phyloP scores from a whole-genome alignment of 345 rosid genomes.

The Eucalyptus melliodora region DNA sequence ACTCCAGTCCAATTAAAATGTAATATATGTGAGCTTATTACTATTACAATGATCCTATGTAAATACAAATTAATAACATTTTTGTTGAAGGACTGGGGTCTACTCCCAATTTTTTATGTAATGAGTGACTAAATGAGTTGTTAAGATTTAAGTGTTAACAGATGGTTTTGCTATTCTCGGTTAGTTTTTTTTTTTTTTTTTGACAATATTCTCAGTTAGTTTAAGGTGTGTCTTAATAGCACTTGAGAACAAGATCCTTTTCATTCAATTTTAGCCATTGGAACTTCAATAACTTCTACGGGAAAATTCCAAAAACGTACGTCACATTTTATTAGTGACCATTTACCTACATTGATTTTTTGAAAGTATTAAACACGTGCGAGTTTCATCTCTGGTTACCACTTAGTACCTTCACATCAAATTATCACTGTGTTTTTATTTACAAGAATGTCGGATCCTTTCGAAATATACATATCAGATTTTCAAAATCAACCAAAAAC shows the following conservation, averaged over 20 bases:
- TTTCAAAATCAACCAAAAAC: background rate
- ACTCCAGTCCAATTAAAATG: background rate
- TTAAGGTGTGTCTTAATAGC: background rate
- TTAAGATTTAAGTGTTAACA: background rate
- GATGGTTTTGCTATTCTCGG: background rate
- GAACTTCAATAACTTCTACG: background rate
- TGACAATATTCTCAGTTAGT: background rate
- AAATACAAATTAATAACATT: background rate
- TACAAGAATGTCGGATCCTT: background rate
- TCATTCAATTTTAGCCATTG: background rate
- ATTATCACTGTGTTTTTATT: background rate
- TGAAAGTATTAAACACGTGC: background rate
- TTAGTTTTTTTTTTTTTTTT: no score
- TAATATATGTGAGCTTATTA: background rate
- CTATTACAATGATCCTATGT: background rate
- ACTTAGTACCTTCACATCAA: background rate
- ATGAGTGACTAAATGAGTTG: background rate
- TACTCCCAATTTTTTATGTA: background rate
- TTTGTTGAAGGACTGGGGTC: background rate
- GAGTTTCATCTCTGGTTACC: background rate
- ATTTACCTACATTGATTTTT: background rate
- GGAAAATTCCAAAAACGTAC: background rate
- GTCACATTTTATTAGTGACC: background rate
- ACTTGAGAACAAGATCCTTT: background rate
- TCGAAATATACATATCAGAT: no score